Evolutionary conservation across 129 eudicot genomes (phyloP), one percentile per base, ranked within the genome.

Genomic region (Helichrysum umbraculigerum): DNA sequence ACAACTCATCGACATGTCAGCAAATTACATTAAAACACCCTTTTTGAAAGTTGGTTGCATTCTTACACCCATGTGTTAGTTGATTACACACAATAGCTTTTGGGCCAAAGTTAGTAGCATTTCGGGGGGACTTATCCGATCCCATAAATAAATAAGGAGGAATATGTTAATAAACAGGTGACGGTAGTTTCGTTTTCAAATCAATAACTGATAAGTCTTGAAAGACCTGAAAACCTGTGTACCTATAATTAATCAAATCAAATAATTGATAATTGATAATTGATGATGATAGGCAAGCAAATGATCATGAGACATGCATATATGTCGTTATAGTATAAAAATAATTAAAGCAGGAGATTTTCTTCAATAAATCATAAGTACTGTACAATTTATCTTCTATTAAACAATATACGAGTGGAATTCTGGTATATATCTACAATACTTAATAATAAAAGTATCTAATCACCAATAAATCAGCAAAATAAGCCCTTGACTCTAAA

Each of bases 401-500:
- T 42, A 42, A 42, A 56, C 22, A 59, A n/a, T 17, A 60, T 42
- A 78, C 29, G 44, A 77, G 60, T 56, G 50, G 54, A 68, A 57
- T 68, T 58, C 21, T 6, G 6, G 41, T 64, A 20, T 78, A 10
- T 59, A 58, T 60, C 39, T 70, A 78, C 64, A 44, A 52, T 56
- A 79, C 50, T 28, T 4, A 25, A 25, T 54, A 54, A 19, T 28
- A 25, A 25, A 57, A 28, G 8, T 37, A 66, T 57, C 9, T 10
- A 20, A 58, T 16, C 68, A 72, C 44, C 73, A 62, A 42, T 54
- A 0, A 56, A 65, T 12, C 52, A 50, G 64, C 79, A 73, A 66
- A 29, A 70, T 61, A 57, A 22, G 72, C 70, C 79, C 79, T 37
- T 58, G 78, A 73, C 52, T 56, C 54, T 42, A 19, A 74, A 80